Evolutionary conservation across 305 asterid species (phyloP).

Genomic region (Salvia sclarea): DNA sequence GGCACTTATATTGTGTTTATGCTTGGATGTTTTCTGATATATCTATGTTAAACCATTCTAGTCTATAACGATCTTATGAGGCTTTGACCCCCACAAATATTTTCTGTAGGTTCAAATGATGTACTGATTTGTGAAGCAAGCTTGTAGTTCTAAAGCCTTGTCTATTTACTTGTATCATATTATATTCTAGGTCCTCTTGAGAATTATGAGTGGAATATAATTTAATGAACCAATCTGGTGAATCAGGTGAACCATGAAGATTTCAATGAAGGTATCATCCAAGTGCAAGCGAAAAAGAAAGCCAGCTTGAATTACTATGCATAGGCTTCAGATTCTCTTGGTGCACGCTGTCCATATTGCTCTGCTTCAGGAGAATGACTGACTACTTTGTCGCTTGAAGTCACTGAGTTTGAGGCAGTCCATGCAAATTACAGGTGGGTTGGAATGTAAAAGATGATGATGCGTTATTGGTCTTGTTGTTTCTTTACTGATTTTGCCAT

Average conservation of each 20-base stretch:
- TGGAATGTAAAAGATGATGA: background rate
- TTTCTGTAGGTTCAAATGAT: background rate
- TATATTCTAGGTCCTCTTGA: background rate
- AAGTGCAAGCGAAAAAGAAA: conserved; percentile 87
- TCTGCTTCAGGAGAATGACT: background rate
- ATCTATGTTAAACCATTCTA: background rate
- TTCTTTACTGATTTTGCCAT: background rate
- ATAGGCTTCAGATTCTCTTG: conserved; percentile 28
- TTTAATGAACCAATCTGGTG: background rate
- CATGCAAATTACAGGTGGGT: background rate
- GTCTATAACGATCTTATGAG: background rate
- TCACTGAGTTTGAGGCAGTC: background rate
- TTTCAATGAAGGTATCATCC: conserved; percentile 80
- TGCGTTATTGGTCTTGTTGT: background rate
- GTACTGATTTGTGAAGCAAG: background rate
- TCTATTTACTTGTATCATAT: background rate
- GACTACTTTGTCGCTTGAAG: background rate
- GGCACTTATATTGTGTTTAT: background rate
- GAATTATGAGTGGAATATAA: background rate
- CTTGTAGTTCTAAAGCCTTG: background rate
- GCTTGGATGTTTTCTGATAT: background rate
- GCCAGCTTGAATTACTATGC: conserved; percentile 82
- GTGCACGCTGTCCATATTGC: background rate
- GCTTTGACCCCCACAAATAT: background rate
- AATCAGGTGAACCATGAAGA: conserved; percentile 72